Conservation (phyloP, 1,284 basidiomycete species). For the Malassezia slooffiae region DNA sequence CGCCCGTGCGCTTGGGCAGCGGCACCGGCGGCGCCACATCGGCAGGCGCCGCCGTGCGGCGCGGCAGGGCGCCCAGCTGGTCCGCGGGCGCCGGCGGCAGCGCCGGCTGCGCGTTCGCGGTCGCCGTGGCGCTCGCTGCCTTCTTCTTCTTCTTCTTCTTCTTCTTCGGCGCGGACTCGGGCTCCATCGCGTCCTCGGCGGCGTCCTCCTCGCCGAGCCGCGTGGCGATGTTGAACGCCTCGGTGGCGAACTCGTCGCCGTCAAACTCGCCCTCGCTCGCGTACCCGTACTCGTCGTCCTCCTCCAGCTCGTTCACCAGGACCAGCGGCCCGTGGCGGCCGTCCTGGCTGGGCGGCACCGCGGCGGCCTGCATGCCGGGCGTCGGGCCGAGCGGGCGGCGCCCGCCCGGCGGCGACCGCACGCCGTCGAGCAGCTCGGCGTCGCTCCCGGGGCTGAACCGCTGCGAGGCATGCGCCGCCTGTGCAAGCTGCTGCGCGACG, state of each 20-base stretch:
- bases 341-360: neutral
- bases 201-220: constrained; percentile 1
- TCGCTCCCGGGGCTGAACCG: constrained; percentile 14
- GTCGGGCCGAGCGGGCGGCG: constrained; percentile 6
- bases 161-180: constrained; percentile 19
- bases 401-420: neutral
- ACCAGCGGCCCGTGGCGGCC: constrained; percentile 28
- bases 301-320: constrained; percentile 40
- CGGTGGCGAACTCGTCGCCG: constrained; percentile 37
- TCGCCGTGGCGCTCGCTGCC: constrained; percentile 28
- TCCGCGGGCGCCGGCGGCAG: constrained; percentile 48
- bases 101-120: constrained; percentile 45
- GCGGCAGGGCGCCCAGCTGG: constrained; percentile 39
- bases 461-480: constrained; percentile 41
- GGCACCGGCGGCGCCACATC: constrained; percentile 40
- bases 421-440: constrained; percentile 22
- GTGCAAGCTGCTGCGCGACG: constrained; percentile 45
- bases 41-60: constrained; percentile 38
- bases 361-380: constrained; percentile 5
- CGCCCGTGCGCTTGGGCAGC: constrained; percentile 45
- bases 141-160: constrained; percentile 54
- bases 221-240: constrained; percentile 28
- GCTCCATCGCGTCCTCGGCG: neutral
- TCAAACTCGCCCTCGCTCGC: constrained; percentile 14
- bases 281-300: constrained; percentile 35